Conservation (phyloP, 768 basidiomycete genomes). For the Ramaria sp. region DNA sequence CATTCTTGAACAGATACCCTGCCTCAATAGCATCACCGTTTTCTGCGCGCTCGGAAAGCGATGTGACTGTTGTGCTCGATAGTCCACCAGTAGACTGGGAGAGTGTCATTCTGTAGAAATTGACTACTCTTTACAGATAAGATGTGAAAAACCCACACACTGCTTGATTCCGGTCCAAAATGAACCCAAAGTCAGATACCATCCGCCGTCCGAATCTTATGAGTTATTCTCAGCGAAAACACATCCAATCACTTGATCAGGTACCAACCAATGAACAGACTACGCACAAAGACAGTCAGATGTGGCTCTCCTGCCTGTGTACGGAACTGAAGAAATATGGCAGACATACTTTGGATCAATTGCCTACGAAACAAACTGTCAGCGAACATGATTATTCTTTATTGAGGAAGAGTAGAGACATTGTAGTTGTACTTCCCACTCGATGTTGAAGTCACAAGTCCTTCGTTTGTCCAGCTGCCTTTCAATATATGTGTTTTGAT, state of each 20-base stretch:
- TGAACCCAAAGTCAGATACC: conserved; percentile 41
- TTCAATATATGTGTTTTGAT: not conserved
- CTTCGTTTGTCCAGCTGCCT: conserved; percentile 29
- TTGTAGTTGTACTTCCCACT: conserved; percentile 28
- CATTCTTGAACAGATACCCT: conserved; percentile 31
- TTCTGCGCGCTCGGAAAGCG: conserved; percentile 35
- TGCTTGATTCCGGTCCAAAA: conserved; percentile 48
- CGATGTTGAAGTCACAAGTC: conserved; percentile 35
- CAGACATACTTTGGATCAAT: conserved; percentile 40
- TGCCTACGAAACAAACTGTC: conserved; percentile 21
- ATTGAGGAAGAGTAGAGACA: conserved; percentile 17
- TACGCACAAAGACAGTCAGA: not conserved
- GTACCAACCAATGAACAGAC: conserved; percentile 22
- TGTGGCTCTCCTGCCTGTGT: not conserved
- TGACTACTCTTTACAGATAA: not conserved
- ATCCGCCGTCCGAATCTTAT: conserved; percentile 27
- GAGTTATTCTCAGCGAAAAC: not conserved
- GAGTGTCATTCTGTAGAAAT: conserved; percentile 12
- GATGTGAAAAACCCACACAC: conserved; percentile 13
- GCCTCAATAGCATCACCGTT: conserved; percentile 39
- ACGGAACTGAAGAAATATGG: not conserved
- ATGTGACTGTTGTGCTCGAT: conserved; percentile 26
- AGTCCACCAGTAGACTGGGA: conserved; percentile 32
- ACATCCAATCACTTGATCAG: not conserved
- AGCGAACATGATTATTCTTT: not conserved